Base-by-base conservation (phyloP, 495 filamentous ascomycete genomes). In the Podospora didyma region DNA sequence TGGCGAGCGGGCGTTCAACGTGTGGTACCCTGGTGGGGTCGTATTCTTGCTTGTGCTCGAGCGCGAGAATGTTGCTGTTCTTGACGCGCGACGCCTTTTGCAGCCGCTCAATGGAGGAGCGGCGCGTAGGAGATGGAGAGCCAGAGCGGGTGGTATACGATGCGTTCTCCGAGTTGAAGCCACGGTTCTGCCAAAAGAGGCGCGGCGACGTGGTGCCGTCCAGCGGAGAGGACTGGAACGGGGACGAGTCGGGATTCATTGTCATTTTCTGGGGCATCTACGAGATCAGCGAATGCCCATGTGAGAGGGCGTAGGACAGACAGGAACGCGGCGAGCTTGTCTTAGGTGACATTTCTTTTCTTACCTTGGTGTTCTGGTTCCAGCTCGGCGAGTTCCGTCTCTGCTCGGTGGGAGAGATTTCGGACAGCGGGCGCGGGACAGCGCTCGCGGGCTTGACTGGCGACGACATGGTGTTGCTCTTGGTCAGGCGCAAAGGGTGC, bases 1-100 rank as follows among this genome's bases (percentile, higher is more conserved):
- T 83, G 42, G 88, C 87, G 54, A 94, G 75, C 12, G 93, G 92
- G 57, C 92, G 80, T 62, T 95, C 88, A 11, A 90, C 77, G 39
- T 88, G 73, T 9, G 86, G 87, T 22, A 87, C 69, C 50, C 85
- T 81, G n/a, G 88, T 75, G 11, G 91, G 91, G 64, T 96, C 91
- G 69, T 96, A 95, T 65, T 96, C 90, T 63, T 93, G 82, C 65
- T 90, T 89, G 60, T 89, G 82, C 69, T 96, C 90, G 26, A 90
- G 88, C 21, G 90, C 89, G 62, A 96, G 89, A 79, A 97, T 96
- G 74, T 83, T 92, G 78, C 92, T 94, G 74, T 96, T 97, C 75
- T 94, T 96, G 49, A 98, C 94, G 41, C 94, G 87, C 39, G 93
- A 96, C 3, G 88, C 91, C 61, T 88, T 87, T 75, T 97, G 95